Base-by-base conservation (phyloP, 75 land plant genomes). In the Isoetes taiwanensis region DNA sequence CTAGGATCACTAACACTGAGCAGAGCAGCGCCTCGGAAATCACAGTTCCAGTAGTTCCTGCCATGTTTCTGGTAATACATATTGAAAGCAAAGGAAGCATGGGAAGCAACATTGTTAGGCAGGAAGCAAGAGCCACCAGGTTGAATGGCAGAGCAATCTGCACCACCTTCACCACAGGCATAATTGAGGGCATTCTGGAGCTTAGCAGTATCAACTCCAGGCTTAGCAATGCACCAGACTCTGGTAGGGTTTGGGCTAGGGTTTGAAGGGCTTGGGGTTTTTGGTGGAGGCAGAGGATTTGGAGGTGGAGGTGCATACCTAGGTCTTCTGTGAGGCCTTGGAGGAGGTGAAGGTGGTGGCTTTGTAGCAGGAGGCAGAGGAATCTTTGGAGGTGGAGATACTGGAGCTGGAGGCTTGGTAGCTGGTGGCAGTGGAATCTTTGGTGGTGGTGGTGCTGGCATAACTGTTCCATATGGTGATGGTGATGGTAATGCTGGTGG, bases 41-140 rank as follows among this genome's bases (percentile, higher is more conserved):
- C 40, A 60, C 91, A 86, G 37, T 79, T 82, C 85, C 85, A 81
- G 29, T 50, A 71, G 69, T 82, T 77, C 56, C 78, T 56, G 16
- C 91, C 91, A 40, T 38, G 62, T 33, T 73, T 35, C 58, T 79
- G 86, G 58, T 81, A 86, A 62, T 86, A 85, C 5, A 70, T 46
- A 46, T 81, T 85, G 82, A 76, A 78, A 57, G 82, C 82, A 1
- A 73, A 65, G 11, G 91, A 81, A 20, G 91, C 85, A 62, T 82
- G 85, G 52, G 72, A 64, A 5, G 65, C 56, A 28, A 76, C 54
- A 20, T 53, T 81, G 30, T 86, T 73, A 0, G 85, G 91, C 11
- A 10, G 53, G 57, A 26, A 76, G 62, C 91, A 86, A 12, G 80
- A 53, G 34, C 69, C 67, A 0, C 86, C 86, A 2, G 55, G 19